These are phyloP conservation scores for Pythium dissotocum DNA, from an alignment of 352 stramenopile species.

Conservation along the genomic window DNA sequence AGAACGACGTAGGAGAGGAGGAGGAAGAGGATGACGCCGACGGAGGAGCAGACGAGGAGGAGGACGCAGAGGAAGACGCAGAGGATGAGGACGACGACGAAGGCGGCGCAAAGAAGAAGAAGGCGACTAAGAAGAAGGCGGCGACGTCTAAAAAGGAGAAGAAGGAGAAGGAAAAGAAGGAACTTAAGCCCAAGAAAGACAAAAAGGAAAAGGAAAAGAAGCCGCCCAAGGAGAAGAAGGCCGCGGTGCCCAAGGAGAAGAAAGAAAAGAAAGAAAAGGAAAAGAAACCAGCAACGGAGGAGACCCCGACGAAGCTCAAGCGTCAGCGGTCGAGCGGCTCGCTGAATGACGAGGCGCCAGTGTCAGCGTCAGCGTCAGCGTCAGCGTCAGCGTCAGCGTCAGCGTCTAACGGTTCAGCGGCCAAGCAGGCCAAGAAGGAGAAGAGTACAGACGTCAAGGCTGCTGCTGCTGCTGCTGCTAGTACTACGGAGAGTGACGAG, in stretches of 20 bases:
- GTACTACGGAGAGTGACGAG: slow-evolving; percentile 17
- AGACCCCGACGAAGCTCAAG: slow-evolving; percentile 21
- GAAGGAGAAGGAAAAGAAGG: too few species aligned
- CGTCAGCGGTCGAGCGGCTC: slow-evolving; percentile 12
- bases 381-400: too few species aligned
- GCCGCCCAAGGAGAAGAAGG: slow-evolving; percentile 24
- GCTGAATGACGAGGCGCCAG: slow-evolving; percentile 1
- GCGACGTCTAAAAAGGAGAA: too few species aligned
- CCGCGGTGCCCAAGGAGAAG: slow-evolving; percentile 22
- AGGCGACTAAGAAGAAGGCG: too few species aligned
- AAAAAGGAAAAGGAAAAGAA: neutral
- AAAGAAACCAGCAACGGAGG: slow-evolving; percentile 25
- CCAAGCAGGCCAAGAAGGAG: slow-evolving; percentile 51
- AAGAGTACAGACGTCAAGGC: slow-evolving; percentile 41
- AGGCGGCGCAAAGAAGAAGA: slow-evolving; percentile 5
- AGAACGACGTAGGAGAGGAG: slow-evolving; percentile 36
- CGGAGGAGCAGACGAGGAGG: slow-evolving; percentile 20
- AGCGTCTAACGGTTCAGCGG: slow-evolving; percentile 12
- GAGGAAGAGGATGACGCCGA: slow-evolving; percentile 22
- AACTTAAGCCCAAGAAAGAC: too few species aligned
- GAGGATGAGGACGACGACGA: neutral
- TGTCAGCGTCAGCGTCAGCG: too few species aligned
- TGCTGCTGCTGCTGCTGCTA: neutral
- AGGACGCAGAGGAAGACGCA: neutral
- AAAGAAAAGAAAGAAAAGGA: slow-evolving; percentile 30